Evolutionary conservation across 1,284 basidiomycete genomes (phyloP), one percentile per base, ranked within the genome.

Genomic region (Rhodotorula sp.): DNA sequence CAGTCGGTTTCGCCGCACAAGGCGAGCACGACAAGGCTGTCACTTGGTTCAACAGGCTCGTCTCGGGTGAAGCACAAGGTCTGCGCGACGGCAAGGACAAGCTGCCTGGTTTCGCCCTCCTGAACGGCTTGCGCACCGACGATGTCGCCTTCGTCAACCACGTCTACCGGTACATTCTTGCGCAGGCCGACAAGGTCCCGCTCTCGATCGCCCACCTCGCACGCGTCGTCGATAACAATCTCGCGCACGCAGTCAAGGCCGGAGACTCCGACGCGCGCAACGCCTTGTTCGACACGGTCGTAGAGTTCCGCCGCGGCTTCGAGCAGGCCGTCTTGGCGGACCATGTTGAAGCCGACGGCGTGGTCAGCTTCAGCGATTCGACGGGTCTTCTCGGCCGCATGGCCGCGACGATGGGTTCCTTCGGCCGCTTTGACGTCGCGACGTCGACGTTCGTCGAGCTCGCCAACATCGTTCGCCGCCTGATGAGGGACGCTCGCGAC

Each of bases 11-110:
- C 78, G 84, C 86, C 74, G 79, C 83, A 26, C 77, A 80, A 2
- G 87, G 87, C 10, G 89, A 94, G 73, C 75, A 87, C 16, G 76
- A 82, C 5, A 87, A 85, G 1, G 91, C 91, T 0, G 76, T 88
- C 50, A 78, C 82, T 16, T 92, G 90, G 91, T 90, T 89, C 76
- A 82, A 88, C 62, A 83, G 85, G 5, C 51, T 62, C 56, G 56
- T 56, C 16, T 40, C 50, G 11, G 47, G 57, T 11, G 66, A 81
- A 81, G 56, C 13, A 13, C 30, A 9, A 15, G n/a, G 11, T 24
- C 20, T 13, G 9, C 24, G 24, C 54, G 34, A 26, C 16, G 24
- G 16, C 40, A 44, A 6, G 40, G 11, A 44, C 40, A 44, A 44
- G 40, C 13, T 44, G 40, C 40, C 40, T 18, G 40, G 13, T 13